Conservation (phyloP, 2,329 filamentous ascomycete species). For the Alternaria metachromatica region DNA sequence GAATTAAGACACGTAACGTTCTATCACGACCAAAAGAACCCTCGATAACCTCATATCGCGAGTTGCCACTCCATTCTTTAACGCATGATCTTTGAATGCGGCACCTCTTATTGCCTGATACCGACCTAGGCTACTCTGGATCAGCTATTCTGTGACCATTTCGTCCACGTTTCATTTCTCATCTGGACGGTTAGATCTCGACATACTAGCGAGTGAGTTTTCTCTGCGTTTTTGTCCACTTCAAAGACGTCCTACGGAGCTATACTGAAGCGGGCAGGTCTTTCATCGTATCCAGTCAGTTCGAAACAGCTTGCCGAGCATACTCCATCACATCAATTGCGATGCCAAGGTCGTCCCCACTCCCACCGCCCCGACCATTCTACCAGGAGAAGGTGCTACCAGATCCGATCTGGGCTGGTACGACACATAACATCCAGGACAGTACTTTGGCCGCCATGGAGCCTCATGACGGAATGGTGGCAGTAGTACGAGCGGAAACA, state of each 20-base stretch:
- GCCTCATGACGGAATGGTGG: not conserved
- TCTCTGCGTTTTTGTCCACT: not conserved
- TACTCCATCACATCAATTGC: not conserved
- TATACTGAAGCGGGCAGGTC: not conserved
- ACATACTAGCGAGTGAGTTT: not conserved
- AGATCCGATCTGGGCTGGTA: not conserved
- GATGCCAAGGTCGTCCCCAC: not conserved
- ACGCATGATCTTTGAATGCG: not conserved
- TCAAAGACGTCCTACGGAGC: not conserved
- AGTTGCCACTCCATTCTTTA: not conserved
- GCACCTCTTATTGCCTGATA: not conserved
- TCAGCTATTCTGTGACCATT: not conserved
- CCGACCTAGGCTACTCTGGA: not conserved
- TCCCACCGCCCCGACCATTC: not conserved
- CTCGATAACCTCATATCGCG: not conserved
- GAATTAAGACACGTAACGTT: not conserved
- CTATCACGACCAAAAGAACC: not conserved
- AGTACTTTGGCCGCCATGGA: not conserved
- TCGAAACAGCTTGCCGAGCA: not conserved
- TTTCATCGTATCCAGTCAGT: not conserved
- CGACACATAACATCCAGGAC: not conserved
- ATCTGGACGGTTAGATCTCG: not conserved
- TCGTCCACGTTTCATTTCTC: not conserved
- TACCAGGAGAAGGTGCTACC: not conserved
- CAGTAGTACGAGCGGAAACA: not conserved